Base-by-base conservation (phyloP, 495 filamentous ascomycete genomes). In the Aspergillus funiculosus region DNA sequence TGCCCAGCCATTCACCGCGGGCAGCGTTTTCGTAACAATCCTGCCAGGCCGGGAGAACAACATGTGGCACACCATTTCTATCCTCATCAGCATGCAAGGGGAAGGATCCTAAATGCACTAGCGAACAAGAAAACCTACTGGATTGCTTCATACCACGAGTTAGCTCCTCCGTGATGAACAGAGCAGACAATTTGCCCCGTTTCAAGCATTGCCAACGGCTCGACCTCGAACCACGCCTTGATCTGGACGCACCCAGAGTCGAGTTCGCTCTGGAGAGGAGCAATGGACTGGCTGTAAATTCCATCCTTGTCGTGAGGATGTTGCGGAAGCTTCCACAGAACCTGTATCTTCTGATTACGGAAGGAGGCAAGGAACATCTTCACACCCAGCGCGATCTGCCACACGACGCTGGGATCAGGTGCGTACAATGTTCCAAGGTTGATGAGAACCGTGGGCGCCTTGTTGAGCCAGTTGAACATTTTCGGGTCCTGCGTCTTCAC, bases 121-220 rank as follows among this genome's bases (percentile, higher is more conserved):
- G 15, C 2, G 8, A 15, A 24, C 24, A 24, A 9, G n/a, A 18
- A 14, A 20, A 64, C 64, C 46, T 61, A 78, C 73, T 66, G 67
- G 34, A 75, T 64, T 1, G 71, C 72, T 48, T 79, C 75, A 42
- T 73, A 71, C 37, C 66, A 79, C n/a, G 67, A 74, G 27, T 75
- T 75, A 0, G 72, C 64, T 17, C 75, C 74, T 4, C 75, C 75
- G 48, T 79, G 75, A 41, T 77, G 72, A 4, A 77, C 72, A 20
- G 64, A 71, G 14, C 63, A 64, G 15, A 71, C 53, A n/a, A 77
- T 64, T 22, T 69, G 51, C 0, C 72, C 72, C 0, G 59, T 70
- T 42, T 71, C 51, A 9, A 79, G 51, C 34, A 77, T 52, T 0
- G 72, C 59, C 28, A 71, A 59, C 9, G 73, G 73, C 28, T 76